Evolutionary conservation across 1,284 basidiomycete genomes (phyloP), one percentile per base, ranked within the genome.

Genomic region (Leccinum cinnamomeum): DNA sequence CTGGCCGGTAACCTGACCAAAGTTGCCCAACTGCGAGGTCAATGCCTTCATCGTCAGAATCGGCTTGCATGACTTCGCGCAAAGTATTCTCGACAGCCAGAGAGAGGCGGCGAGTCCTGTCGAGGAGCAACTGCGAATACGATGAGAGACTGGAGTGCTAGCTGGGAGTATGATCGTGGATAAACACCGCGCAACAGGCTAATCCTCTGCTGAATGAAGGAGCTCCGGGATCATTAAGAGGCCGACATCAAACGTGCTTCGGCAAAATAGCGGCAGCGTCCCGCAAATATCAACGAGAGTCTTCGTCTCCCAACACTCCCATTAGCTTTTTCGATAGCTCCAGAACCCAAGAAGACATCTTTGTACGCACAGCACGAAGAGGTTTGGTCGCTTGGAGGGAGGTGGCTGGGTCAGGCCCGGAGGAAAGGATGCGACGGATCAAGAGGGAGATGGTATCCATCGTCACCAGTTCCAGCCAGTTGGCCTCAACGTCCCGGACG

Each of bases 391-490:
- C 71, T 7, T 41, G 28, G 3, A 54, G 8, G 0, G 53, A 61
- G 7, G 72, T 44, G 5, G 57, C 33, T 3, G 58, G 12, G 44
- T 68, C 59, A 0, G 11, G 55, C 10, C 64, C 59, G 2, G 75
- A 73, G 0, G 76, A 65, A 14, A 81, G 69, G 11, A 83, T 62
- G 33, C 81, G 78, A 51, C 61, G 62, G 0, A 66, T 62, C 2
- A 84, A 63, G 25, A 73, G 65, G 51, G 77, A 72, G 11, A 81
- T 33, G 30, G 30, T 79, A 30, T 71, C 67, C 54, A 80, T 75
- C 0, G 78, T 75, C 35, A 72, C 68, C 0, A 66, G 69, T 61
- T 83, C 76, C 41, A 76, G 65, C 83, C 82, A 84, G 65, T 80
- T 84, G 2, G 60, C 72, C 59, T 73, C 62, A 5, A 82, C 66